Evolutionary conservation across 495 filamentous ascomycete genomes (phyloP), one percentile per base, ranked within the genome.

Genomic region (Amniculicola lignicola): DNA sequence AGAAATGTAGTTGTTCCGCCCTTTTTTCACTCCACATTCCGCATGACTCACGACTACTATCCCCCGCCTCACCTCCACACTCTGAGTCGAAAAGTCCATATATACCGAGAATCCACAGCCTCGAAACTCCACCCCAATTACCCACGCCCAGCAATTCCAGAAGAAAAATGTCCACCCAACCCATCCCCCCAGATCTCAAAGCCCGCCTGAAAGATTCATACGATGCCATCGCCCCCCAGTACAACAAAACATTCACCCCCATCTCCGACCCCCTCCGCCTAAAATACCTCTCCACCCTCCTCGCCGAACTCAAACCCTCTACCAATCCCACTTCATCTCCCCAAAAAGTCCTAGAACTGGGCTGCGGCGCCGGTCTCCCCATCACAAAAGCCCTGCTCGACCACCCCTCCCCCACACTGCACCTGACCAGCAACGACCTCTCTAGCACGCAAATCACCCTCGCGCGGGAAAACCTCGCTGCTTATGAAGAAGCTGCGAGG

Each of bases 281-380:
- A 1, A 35, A 38, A 2, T 72, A 74, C 45, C 37, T 70, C 3
- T 29, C 69, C 7, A 59, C 36, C 15, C 53, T 73, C 4, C 59
- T 73, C n/a, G 4, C 35, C 27, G 29, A 42, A 38, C 52, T 72
- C 9, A n/a, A 53, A 11, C 40, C 51, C 16, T 31, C 38, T 47
- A 3, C 3, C 1, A n/a, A 35, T 4, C 7, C 23, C 2, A 38
- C 25, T 42, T 74, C 43, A 14, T 12, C 14, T 31, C 29, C n/a
- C 7, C 29, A 33, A n/a, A 64, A 27, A n/a, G 23, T 46, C 16
- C 54, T 77, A 2, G 74, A 76, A 48, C 62, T 76, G 21, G 73
- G 74, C 38, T 75, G 71, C 49, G 72, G 74, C 28, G 66, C 69
- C 28, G 71, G 73, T n/a, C 47, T 72, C 10, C 73, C 73, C 3